Base-by-base conservation (phyloP, 345 rosid species). In the Eucalyptus pumila region DNA sequence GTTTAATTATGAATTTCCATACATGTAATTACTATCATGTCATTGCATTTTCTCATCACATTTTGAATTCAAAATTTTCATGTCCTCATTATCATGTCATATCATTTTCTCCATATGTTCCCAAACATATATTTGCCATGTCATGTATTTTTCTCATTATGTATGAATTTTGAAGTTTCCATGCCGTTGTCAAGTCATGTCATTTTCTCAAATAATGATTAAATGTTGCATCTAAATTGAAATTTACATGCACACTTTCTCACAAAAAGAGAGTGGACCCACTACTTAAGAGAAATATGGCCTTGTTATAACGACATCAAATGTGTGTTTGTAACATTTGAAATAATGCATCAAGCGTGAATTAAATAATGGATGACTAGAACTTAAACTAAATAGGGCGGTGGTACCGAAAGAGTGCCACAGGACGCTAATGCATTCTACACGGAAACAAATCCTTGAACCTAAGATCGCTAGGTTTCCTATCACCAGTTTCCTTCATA, bases 261-360 rank as follows among this genome's bases (percentile, higher is more conserved):
- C 76, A n/a, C 76, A n/a, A 14, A 65, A 65, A 65, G 21, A 14
- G 37, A 65, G 40, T 65, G 0, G 37, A 0, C 0, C 76, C 76
- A n/a, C 34, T 62, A 62, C 16, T 11, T 30, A 62, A 0, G 34
- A 13, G 8, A 30, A 30, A 62, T 0, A 62, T 62, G 69, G 69
- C 34, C 69, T 30, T 62, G 34, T 62, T 62, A 62, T 6, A 62
- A 62, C 17, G 6, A 62, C 17, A 13, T 62, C 34, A 0, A 27
- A 13, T 13, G 6, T 6, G 69, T 62, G 34, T 62, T 30, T 13
- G 8, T 27, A 62, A 62, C 69, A 62, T 2, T 13, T 62, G 30
- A 62, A 62, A 62, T 11, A 62, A 62, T 1, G 69, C 32, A 62
- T 62, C 32, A 27, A 62, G 69, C 34, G 1, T 27, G 69, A 27